A percentile compares a stretch with the other conserved stretches of the same genome.
These are phyloP conservation scores for Huiozyma naganishii DNA, from an alignment of 805 yeast genomes.

Conservation along the genomic window DNA sequence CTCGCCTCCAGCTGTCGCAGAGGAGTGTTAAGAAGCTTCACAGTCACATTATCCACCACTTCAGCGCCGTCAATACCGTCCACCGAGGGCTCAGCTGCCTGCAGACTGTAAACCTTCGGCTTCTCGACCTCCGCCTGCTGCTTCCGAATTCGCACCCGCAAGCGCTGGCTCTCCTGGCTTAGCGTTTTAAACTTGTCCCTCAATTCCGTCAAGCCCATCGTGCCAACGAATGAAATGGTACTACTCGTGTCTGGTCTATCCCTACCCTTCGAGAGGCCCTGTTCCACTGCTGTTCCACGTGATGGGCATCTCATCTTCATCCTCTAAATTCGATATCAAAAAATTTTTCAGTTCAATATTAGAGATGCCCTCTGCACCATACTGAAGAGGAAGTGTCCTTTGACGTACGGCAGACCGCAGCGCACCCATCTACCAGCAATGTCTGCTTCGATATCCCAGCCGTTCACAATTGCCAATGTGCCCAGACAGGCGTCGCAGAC, in stretches of 20 bases:
- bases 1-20: slow-evolving; percentile 18
- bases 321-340: no score
- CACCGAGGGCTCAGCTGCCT: not conserved
- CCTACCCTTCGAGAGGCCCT: no score
- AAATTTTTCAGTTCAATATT: no score
- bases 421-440: slow-evolving; percentile 6
- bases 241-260: no score
- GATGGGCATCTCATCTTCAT: no score
- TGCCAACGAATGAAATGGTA: no score
- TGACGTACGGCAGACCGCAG: no score
- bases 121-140: slow-evolving; percentile 12
- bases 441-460: slow-evolving; percentile 27
- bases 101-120: slow-evolving; percentile 20
- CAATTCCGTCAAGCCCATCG: not conserved
- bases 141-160: slow-evolving; percentile 15
- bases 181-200: slow-evolving; percentile 10
- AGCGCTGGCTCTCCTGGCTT: slow-evolving; percentile 10
- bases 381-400: no score
- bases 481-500: slow-evolving; percentile 17
- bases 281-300: no score
- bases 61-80: no score
- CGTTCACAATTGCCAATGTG: slow-evolving; percentile 25
- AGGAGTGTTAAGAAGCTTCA: slow-evolving; percentile 12
- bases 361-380: no score
- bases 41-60: not conserved